Evolutionary conservation across 2,329 filamentous ascomycete species (phyloP).

Genomic region (Aureobasidium subglaciale): DNA sequence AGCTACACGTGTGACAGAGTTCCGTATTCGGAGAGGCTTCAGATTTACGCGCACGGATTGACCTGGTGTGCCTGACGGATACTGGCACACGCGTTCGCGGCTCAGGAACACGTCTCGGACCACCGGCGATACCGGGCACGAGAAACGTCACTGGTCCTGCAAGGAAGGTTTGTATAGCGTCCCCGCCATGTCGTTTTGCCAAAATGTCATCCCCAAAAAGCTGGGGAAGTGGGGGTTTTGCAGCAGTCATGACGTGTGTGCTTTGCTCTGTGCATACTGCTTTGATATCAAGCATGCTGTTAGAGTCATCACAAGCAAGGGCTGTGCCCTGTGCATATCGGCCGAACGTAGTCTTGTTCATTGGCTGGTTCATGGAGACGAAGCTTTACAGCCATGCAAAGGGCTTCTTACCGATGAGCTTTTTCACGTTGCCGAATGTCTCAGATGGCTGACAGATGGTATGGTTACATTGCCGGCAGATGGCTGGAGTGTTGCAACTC

Average conservation of each 20-base stretch:
- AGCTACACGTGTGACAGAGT: too few relatives aligned
- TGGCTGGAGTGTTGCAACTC: background rate
- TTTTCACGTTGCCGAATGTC: background rate
- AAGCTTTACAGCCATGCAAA: too few relatives aligned
- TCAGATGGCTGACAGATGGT: background rate
- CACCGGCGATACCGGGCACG: background rate
- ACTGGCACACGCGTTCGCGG: background rate
- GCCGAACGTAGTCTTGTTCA: too few relatives aligned
- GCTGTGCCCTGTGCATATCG: background rate
- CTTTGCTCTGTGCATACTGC: background rate
- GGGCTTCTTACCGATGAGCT: background rate
- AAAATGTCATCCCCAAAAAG: too few relatives aligned
- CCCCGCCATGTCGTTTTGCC: conserved; percentile 1
- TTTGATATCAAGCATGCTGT: background rate
- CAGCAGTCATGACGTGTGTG: background rate
- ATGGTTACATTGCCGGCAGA: background rate
- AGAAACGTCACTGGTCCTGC: background rate
- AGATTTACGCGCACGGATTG: too few relatives aligned
- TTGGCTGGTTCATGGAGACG: too few relatives aligned
- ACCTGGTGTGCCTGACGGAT: background rate
- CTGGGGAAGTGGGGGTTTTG: background rate
- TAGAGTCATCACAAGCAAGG: background rate
- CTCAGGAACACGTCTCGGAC: background rate
- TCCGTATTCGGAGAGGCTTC: too few relatives aligned
- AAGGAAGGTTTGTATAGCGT: conserved; percentile 2